Evolutionary conservation across 176 grass and related monocot species (phyloP).

Genomic region (Cocos nucifera): DNA sequence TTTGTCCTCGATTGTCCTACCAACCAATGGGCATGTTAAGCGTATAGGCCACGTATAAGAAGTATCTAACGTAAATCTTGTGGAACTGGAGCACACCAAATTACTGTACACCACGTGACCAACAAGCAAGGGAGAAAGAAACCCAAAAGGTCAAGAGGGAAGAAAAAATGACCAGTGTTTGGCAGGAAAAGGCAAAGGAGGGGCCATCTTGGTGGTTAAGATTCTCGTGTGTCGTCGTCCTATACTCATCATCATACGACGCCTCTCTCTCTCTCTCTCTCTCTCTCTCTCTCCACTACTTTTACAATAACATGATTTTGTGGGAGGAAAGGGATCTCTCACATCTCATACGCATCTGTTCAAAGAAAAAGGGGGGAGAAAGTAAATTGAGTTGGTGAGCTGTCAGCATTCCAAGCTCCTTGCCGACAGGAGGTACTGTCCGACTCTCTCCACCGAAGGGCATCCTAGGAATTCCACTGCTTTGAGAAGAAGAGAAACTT

Average conservation of each 20-base stretch:
- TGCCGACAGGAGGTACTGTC: constrained; percentile 1
- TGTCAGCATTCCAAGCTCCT: neutral
- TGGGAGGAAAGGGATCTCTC: neutral
- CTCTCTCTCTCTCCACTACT: neutral
- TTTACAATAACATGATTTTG: neutral
- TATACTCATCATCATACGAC: neutral
- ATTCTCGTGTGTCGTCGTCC: constrained; percentile 3
- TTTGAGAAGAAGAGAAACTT: neutral
- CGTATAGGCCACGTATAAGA: too few relatives aligned
- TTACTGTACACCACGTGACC: too few relatives aligned
- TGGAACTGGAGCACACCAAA: too few relatives aligned
- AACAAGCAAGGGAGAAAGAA: neutral
- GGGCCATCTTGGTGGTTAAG: neutral
- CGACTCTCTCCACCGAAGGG: neutral
- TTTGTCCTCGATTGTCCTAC: too few relatives aligned
- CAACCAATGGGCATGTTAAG: too few relatives aligned
- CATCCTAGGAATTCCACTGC: neutral
- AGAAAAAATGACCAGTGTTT: neutral
- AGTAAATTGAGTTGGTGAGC: constrained; percentile 5
- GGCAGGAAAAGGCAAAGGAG: neutral
- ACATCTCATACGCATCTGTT: neutral
- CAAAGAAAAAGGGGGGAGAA: neutral
- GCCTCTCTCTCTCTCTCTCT: neutral
- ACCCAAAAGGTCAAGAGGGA: neutral
- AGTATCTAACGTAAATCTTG: too few relatives aligned